A percentile compares a stretch with the other conserved stretches of the same genome.
These are phyloP conservation scores for Backusella parvicylindrica DNA, from an alignment of 192 early-diverging fungal genomes.

Conservation along the genomic window DNA sequence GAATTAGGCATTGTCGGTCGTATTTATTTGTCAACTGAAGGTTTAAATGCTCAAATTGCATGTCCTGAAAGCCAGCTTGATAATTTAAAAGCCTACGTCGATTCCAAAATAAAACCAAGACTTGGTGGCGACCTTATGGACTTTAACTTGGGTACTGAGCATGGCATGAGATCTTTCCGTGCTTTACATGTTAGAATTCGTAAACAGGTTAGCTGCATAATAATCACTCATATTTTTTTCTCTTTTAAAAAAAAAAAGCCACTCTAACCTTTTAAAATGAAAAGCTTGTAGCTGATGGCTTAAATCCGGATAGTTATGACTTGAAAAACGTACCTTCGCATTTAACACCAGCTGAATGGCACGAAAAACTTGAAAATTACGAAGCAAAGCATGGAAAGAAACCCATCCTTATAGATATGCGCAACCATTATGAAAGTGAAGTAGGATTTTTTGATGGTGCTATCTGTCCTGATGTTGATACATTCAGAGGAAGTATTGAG, in stretches of 20 bases:
- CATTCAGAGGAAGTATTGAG: constrained; percentile 66
- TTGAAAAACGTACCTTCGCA: constrained; percentile 62
- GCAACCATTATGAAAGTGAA: constrained; percentile 74
- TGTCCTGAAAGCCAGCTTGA: constrained; percentile 51
- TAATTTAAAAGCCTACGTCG: constrained; percentile 51
- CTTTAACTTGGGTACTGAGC: constrained; percentile 66
- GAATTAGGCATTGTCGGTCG: constrained; percentile 62
- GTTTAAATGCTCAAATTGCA: constrained; percentile 80
- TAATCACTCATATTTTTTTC: not conserved
- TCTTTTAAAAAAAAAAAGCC: not conserved
- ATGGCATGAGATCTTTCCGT: constrained; percentile 53
- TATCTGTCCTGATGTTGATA: constrained; percentile 66
- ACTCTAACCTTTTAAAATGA: not conserved
- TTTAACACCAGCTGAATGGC: constrained; percentile 66
- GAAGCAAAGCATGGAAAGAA: constrained; percentile 32
- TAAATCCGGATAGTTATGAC: constrained; percentile 47
- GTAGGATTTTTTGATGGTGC: constrained; percentile 73
- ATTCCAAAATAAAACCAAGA: constrained; percentile 28
- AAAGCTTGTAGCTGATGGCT: constrained; percentile 59
- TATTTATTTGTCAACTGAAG: constrained; percentile 70
- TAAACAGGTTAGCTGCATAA: constrained; percentile 40
- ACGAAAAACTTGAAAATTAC: constrained; percentile 45
- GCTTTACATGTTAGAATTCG: constrained; percentile 67
- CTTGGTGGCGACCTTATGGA: constrained; percentile 37
- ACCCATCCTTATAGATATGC: constrained; percentile 69